Conservation (phyloP, 768 basidiomycete species). For the Sporobolomyces pararoseus region DNA sequence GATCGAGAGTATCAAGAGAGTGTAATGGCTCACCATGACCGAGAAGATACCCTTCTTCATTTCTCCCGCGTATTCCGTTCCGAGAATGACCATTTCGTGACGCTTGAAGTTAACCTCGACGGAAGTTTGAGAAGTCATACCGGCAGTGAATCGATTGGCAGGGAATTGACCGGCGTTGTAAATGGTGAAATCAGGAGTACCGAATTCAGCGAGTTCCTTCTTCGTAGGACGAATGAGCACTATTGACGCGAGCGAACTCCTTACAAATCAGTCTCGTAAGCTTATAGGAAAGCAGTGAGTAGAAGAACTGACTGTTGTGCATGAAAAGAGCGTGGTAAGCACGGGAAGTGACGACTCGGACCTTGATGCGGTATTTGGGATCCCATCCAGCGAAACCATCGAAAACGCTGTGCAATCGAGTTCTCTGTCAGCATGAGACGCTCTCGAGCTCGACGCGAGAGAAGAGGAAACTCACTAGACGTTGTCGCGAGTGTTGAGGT, state of each 20-base stretch:
- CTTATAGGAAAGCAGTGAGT: conserved; percentile 17
- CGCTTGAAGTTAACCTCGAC: conserved; percentile 99
- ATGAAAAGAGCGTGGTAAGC: conserved; percentile 88
- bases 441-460: background rate
- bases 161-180: conserved; percentile 99
- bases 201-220: conserved; percentile 87
- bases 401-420: conserved; percentile 57
- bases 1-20: background rate
- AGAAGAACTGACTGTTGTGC: conserved; percentile 45
- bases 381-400: conserved; percentile 61
- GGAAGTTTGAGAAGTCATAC: conserved; percentile 97
- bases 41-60: conserved; percentile 99
- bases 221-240: conserved; percentile 98
- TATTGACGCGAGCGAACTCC: conserved; percentile 44
- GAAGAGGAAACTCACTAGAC: conserved; percentile 53
- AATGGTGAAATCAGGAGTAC: conserved; percentile 96
- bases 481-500: conserved; percentile 94
- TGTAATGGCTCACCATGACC: conserved; percentile 68
- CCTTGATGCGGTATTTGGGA: conserved; percentile 98
- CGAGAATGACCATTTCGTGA: conserved; percentile 99
- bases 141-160: conserved; percentile 92
- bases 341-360: conserved; percentile 95
- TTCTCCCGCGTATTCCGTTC: conserved; percentile 57
- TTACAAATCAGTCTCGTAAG: no score
- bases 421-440: background rate